phyloP scores from a whole-genome alignment of 345 rosid genomes.

The Salix purpurea region DNA sequence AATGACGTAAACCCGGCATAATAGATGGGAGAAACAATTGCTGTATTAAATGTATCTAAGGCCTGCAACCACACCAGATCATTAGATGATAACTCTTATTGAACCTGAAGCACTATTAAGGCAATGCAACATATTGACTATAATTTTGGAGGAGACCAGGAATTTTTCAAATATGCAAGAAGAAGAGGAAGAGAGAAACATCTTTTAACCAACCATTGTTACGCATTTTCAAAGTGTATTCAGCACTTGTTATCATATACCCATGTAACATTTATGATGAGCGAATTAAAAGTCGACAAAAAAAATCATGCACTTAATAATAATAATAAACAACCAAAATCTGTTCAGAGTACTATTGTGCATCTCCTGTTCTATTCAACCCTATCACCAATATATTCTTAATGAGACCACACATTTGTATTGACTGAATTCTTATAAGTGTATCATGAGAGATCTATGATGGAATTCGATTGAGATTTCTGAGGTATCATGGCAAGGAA shows the following conservation, averaged over 20 bases:
- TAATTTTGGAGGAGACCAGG: neutral
- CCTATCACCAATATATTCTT: neutral
- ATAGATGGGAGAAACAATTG: constrained; percentile 72
- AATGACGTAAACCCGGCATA: constrained; percentile 73
- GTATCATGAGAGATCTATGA: neutral
- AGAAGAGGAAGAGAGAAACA: neutral
- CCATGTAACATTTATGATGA: neutral
- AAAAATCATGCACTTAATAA: no score
- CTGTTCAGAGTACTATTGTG: neutral
- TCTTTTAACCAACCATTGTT: neutral
- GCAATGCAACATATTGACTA: neutral
- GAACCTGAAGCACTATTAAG: neutral
- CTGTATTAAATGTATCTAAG: constrained; percentile 69
- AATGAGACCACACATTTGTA: neutral
- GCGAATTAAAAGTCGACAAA: neutral
- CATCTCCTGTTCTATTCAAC: neutral
- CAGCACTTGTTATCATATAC: neutral
- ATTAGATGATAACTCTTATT: neutral
- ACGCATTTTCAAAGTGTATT: neutral
- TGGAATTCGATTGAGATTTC: neutral
- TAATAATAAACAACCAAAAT: neutral
- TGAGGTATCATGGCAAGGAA: neutral
- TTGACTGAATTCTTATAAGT: neutral
- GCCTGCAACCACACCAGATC: constrained; percentile 49
- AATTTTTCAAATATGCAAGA: neutral